phyloP scores from a whole-genome alignment of 129 eudicot genomes.

The Ambrosia artemisiifolia region DNA sequence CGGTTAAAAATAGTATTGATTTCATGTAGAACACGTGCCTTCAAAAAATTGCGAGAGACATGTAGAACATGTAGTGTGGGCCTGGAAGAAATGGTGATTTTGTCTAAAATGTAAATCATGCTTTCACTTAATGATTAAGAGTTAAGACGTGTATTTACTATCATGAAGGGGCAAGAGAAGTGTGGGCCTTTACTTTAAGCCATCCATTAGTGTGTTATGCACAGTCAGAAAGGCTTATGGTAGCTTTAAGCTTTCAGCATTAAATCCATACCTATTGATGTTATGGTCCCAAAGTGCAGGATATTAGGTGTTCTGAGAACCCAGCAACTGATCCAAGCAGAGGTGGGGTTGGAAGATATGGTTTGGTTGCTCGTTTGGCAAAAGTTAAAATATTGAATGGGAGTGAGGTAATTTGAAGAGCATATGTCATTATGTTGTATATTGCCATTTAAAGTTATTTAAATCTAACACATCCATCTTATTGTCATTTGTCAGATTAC shows the following conservation, averaged over 20 bases:
- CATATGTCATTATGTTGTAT: slow-evolving; percentile 16
- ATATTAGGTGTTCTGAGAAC: slow-evolving; percentile 79
- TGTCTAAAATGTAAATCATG: not conserved
- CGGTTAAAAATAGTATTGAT: not conserved
- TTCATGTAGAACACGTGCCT: not conserved
- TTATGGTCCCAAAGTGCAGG: slow-evolving; percentile 41
- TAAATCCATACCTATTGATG: slow-evolving; percentile 2
- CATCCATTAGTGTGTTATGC: not conserved
- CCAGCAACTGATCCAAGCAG: slow-evolving; percentile 71
- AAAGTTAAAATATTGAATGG: slow-evolving; percentile 70
- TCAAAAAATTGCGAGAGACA: not conserved
- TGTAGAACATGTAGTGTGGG: not conserved
- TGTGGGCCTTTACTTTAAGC: not conserved
- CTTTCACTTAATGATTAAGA: not conserved
- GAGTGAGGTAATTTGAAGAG: slow-evolving; percentile 62
- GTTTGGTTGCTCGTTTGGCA: slow-evolving; percentile 74
- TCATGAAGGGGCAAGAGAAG: no score
- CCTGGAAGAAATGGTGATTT: not conserved
- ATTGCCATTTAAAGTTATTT: not conserved
- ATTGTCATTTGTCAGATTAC: slow-evolving; percentile 53
- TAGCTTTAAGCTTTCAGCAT: not conserved
- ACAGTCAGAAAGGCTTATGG: not conserved
- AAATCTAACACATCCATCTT: slow-evolving; percentile 7
- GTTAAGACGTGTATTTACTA: no score
- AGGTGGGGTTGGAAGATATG: slow-evolving; percentile 76